phyloP scores from a whole-genome alignment of 352 stramenopile genomes.

The Phytopythium sindhum region DNA sequence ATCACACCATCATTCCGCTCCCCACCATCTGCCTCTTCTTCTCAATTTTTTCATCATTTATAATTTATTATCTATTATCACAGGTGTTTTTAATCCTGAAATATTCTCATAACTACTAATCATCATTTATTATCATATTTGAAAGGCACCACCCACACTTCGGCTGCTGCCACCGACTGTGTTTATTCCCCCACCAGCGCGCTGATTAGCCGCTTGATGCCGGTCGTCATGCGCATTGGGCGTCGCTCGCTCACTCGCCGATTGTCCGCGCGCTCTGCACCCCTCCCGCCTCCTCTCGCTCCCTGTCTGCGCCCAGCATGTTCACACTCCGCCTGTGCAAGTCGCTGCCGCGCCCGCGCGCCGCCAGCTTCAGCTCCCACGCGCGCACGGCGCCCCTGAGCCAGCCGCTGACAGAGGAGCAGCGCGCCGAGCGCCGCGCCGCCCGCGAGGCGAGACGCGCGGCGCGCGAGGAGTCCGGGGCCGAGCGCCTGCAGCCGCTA shows the following conservation, averaged over 20 bases:
- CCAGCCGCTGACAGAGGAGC: slow-evolving; percentile 20
- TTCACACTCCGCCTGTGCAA: background rate
- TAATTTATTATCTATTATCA: background rate
- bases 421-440: slow-evolving; percentile 27
- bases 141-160: background rate
- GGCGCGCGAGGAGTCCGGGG: slow-evolving; percentile 5
- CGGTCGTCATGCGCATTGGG: background rate
- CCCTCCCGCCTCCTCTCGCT: background rate
- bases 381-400: background rate
- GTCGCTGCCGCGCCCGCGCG: background rate
- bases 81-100: background rate
- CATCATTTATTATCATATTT: too few species aligned
- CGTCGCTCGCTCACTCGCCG: background rate
- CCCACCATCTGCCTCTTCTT: too few species aligned
- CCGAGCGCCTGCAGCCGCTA: slow-evolving; percentile 17
- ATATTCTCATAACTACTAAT: too few species aligned
- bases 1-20: slow-evolving; percentile 2
- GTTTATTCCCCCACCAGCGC: slow-evolving; percentile 1
- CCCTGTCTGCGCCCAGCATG: background rate
- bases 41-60: background rate
- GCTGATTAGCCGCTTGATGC: background rate
- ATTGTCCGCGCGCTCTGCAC: background rate
- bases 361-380: background rate
- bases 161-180: background rate
- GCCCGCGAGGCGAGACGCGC: slow-evolving; percentile 14